Conservation (phyloP, 1,139 yeast species). For the Geotrichum aggregatum region DNA sequence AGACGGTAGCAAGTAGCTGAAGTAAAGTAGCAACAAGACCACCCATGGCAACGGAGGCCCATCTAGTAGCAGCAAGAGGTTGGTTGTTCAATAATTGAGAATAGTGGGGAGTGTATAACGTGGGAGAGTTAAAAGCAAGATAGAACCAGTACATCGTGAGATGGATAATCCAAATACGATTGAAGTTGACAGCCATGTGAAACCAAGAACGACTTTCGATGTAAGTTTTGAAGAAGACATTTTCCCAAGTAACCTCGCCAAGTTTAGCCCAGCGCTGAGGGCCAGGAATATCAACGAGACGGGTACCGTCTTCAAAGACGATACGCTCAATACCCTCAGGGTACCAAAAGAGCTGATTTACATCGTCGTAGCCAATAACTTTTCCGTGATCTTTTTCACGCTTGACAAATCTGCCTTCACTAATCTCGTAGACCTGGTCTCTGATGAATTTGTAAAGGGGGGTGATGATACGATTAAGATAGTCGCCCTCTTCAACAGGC, state of each 20-base stretch:
- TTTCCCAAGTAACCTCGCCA: constrained; percentile 89
- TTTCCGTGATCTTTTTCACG: constrained; percentile 96
- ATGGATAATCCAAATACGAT: constrained; percentile 97
- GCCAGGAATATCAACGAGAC: constrained; percentile 83
- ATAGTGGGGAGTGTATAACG: constrained; percentile 81
- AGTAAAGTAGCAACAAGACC: constrained; percentile 80
- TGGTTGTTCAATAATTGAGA: constrained; percentile 76
- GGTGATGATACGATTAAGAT: constrained; percentile 82
- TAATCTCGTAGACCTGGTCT: constrained; percentile 90
- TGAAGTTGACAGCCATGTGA: constrained; percentile 89
- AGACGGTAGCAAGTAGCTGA: constrained; percentile 81
- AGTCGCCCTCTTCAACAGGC: constrained; percentile 88
- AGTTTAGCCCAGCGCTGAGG: constrained; percentile 84
- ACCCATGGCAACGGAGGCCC: constrained; percentile 92
- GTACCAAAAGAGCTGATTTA: constrained; percentile 97
- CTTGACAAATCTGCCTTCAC: constrained; percentile 92
- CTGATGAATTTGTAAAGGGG: constrained; percentile 88
- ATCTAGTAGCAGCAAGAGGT: constrained; percentile 81
- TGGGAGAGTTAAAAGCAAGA: constrained; percentile 86
- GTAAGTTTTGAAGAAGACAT: constrained; percentile 93
- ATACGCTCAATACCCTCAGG: constrained; percentile 97
- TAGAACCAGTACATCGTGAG: constrained; percentile 91
- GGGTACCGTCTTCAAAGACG: constrained; percentile 82
- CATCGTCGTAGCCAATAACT: constrained; percentile 96
- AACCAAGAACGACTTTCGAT: constrained; percentile 98